Evolutionary conservation across 306 rosid genomes (phyloP).

Genomic region (Rosa chinensis): DNA sequence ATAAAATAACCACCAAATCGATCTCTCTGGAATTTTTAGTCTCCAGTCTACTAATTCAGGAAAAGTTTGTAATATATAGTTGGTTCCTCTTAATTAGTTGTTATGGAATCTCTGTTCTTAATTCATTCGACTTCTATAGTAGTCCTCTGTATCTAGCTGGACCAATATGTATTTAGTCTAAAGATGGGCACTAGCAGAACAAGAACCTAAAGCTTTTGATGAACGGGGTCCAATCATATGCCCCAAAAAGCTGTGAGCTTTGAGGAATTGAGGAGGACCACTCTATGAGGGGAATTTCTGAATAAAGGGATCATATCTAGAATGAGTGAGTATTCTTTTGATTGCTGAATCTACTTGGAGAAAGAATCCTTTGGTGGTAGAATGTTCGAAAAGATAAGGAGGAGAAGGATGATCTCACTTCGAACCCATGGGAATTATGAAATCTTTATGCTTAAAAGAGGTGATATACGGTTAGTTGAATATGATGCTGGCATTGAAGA

Average conservation of each 20-base stretch:
- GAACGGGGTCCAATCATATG: constrained; percentile 19
- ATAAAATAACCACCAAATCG: neutral
- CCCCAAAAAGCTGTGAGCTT: constrained; percentile 2
- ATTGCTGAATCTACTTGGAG: constrained; percentile 22
- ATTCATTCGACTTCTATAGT: neutral
- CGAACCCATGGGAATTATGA: constrained; percentile 6
- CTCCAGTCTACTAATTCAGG: neutral
- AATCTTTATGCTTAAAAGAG: neutral
- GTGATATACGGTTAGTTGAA: constrained; percentile 10
- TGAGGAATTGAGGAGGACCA: constrained; percentile 13
- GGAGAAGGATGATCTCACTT: constrained; percentile 4
- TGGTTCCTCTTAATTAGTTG: constrained; percentile 1
- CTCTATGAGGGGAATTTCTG: constrained; percentile 25
- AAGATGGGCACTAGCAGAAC: neutral
- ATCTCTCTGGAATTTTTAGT: constrained; percentile 18
- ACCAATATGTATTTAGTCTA: neutral
- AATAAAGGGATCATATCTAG: constrained; percentile 7
- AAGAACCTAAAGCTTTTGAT: constrained; percentile 6
- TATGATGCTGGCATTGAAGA: constrained; percentile 7
- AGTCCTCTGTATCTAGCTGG: neutral
- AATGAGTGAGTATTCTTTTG: neutral
- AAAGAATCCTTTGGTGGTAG: constrained; percentile 17
- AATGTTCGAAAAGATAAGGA: constrained; percentile 30
- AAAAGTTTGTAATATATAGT: constrained; percentile 1
- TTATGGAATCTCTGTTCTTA: neutral